Base-by-base conservation (phyloP, 2,329 filamentous ascomycete species). In the Ascochyta rabiei region DNA sequence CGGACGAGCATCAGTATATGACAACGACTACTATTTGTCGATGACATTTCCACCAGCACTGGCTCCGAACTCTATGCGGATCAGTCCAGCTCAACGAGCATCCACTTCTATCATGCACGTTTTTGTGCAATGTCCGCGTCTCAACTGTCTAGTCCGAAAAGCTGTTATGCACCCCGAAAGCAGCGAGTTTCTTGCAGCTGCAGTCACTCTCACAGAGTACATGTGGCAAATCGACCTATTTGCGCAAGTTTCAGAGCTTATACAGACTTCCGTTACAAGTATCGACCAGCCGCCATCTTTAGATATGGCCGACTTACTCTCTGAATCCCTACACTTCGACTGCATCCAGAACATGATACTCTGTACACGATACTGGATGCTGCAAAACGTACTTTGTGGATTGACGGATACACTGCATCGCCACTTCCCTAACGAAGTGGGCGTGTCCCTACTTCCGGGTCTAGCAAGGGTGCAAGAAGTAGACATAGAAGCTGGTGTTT, bases 21-120 rank as follows among this genome's bases (percentile, higher is more conserved):
- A 72, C 26, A 71, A 68, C 18, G 61, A 66, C 0, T 66, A 59
- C 35, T 72, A 71, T 31, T 44, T 73, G 2, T 63, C 66, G 1
- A 53, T 60, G 12, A 70, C 70, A 23, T 61, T 53, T 30, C 67
- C 66, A 28, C 53, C 57, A 15, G 47, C 47, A 19, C 56, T 60
- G 18, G 42, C 37, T 1, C 42, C 57, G 9, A 42, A 43, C 10
- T 6, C 16, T 12, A 45, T 57, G 30, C 35, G 18, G 6, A 46
- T 60, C 3, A 58, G 51, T 3, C 48, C 62, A 41, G 56, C 43
- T n/a, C 63, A 68, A 28, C 54, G 61, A 44, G 61, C 63, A 9
- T 67, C 67, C 2, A 56, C 65, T 34, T 54, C 63, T 3, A 64
- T 68, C n/a, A 72, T 72, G 69, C 69, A 72, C 45, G 53, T 63